Evolutionary conservation across 139 green algal species (phyloP).

Genomic region (Chlamydomonas sphaeroides): DNA sequence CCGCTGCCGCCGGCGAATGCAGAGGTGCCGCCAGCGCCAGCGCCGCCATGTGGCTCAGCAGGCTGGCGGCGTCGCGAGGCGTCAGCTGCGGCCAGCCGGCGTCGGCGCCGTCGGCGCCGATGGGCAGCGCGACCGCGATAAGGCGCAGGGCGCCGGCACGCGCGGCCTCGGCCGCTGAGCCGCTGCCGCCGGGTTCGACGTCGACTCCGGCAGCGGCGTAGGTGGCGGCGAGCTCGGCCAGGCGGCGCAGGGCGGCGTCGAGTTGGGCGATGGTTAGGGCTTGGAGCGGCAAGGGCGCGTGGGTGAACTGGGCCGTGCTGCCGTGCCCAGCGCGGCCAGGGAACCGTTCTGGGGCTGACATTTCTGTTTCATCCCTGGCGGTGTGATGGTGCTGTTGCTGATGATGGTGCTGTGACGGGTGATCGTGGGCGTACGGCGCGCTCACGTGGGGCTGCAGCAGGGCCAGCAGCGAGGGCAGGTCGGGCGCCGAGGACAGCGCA

Average conservation of each 20-base stretch:
- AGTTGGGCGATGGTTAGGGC: constrained; percentile 1
- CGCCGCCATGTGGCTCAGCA: background rate
- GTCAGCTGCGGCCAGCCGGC: background rate
- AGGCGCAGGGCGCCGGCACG: background rate
- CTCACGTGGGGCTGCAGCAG: no score
- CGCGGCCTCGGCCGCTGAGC: background rate
- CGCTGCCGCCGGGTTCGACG: background rate
- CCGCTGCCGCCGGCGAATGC: background rate
- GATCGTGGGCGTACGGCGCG: no score
- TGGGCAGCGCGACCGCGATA: background rate
- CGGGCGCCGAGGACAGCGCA: no score
- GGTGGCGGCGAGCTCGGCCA: background rate
- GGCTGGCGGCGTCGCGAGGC: constrained; percentile 13
- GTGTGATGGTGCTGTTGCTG: no score
- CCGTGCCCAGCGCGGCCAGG: no score
- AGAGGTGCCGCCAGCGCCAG: background rate
- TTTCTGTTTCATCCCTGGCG: no score
- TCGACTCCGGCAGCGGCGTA: background rate
- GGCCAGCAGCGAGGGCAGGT: no score
- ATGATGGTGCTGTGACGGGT: no score
- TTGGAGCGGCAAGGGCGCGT: no score
- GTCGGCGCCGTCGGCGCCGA: background rate
- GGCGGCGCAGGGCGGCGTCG: background rate
- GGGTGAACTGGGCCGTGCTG: no score
- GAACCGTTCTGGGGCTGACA: no score